Evolutionary conservation across 345 rosid genomes (phyloP).

Genomic region (Microcos paniculata): DNA sequence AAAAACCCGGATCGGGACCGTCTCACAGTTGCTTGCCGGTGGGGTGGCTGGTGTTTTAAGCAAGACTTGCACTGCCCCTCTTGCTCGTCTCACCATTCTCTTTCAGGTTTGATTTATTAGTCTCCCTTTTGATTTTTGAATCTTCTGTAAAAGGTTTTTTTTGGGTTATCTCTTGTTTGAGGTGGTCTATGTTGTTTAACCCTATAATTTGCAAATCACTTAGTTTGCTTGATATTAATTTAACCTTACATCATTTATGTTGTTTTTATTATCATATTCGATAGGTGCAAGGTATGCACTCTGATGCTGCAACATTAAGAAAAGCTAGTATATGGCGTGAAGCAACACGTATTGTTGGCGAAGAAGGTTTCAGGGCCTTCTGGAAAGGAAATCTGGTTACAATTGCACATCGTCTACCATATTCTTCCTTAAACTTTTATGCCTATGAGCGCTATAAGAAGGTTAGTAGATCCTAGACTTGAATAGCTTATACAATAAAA

Average conservation of each 20-base stretch:
- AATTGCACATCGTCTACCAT: constrained; percentile 90
- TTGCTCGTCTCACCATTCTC: constrained; percentile 92
- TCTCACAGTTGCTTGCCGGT: constrained; percentile 85
- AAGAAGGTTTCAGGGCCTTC: constrained; percentile 91
- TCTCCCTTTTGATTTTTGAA: background rate
- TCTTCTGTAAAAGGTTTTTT: background rate
- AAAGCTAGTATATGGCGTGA: constrained; percentile 80
- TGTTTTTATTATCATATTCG: constrained; percentile 9
- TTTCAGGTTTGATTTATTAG: constrained; percentile 60
- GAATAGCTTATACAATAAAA: background rate
- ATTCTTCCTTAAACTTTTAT: constrained; percentile 88
- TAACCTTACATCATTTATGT: background rate
- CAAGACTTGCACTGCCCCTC: constrained; percentile 97
- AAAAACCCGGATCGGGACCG: constrained; percentile 67
- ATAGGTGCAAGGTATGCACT: constrained; percentile 94
- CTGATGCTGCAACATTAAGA: constrained; percentile 58
- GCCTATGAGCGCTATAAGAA: constrained; percentile 82
- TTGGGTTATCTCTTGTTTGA: background rate
- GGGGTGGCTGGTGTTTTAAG: constrained; percentile 94
- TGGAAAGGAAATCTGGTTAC: constrained; percentile 98
- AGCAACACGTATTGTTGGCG: constrained; percentile 73
- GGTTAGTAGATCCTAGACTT: constrained; percentile 32
- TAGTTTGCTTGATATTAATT: background rate
- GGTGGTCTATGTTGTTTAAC: no score
- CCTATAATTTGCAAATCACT: background rate